These are phyloP conservation scores for Panellus pusillus DNA, from an alignment of 768 basidiomycete species.

Conservation along the genomic window DNA sequence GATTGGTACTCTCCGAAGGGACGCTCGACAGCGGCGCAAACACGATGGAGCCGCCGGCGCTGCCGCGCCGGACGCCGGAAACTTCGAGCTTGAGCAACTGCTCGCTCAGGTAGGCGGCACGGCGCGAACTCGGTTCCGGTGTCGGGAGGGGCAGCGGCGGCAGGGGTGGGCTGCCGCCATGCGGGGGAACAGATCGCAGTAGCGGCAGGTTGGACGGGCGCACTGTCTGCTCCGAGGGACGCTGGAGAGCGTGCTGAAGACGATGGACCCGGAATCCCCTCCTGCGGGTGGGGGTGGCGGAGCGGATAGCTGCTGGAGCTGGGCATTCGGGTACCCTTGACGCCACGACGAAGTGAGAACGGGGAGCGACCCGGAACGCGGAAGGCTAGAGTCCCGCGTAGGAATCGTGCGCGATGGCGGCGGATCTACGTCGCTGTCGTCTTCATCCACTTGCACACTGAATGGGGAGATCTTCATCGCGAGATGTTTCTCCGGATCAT, in stretches of 20 bases:
- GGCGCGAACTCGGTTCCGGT: slow-evolving; percentile 5
- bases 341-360: background rate
- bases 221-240: slow-evolving; percentile 9
- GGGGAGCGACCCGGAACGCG: too few species aligned
- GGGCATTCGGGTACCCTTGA: slow-evolving; percentile 11
- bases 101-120: slow-evolving; percentile 10
- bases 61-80: background rate
- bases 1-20: slow-evolving; percentile 9
- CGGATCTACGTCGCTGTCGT: background rate
- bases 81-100: slow-evolving; percentile 3
- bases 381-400: too few species aligned
- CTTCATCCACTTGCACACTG: background rate
- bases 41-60: background rate
- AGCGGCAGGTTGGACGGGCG: background rate
- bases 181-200: background rate
- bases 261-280: slow-evolving; percentile 1
- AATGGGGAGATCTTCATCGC: slow-evolving; percentile 12
- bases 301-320: slow-evolving; percentile 9
- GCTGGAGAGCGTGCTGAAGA: slow-evolving; percentile 12
- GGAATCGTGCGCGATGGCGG: too few species aligned
- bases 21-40: slow-evolving; percentile 15
- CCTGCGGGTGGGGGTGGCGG: background rate
- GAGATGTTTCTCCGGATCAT: slow-evolving; percentile 17
- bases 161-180: background rate
- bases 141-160: background rate